Percentiles rank a stretch among this genome's conserved stretches.
phyloP scores from a whole-genome alignment of 345 rosid genomes.

The Citrus inodora region DNA sequence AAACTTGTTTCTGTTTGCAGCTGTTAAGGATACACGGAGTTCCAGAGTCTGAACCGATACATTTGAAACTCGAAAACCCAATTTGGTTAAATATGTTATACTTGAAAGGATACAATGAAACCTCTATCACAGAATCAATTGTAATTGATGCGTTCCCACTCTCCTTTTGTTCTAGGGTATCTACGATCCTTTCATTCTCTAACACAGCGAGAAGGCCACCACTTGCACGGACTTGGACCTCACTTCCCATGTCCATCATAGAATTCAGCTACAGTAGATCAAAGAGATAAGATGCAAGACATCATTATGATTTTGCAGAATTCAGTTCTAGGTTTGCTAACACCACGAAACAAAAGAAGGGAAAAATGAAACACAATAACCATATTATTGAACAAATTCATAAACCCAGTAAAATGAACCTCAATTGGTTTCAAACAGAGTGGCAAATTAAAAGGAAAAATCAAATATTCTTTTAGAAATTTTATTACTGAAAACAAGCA shows the following conservation, averaged over 20 bases:
- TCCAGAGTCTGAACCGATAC: not conserved
- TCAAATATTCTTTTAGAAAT: not conserved
- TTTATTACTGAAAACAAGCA: not conserved
- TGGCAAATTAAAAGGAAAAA: not conserved
- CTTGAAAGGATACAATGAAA: constrained; percentile 72
- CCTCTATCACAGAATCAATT: constrained; percentile 70
- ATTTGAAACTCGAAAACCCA: not conserved
- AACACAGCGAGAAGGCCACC: constrained; percentile 96
- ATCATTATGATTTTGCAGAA: not conserved
- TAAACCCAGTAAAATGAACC: not conserved
- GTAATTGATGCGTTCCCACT: constrained; percentile 71
- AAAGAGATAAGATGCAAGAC: constrained; percentile 15
- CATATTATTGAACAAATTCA: not conserved
- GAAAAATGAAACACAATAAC: not conserved
- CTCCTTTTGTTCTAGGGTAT: constrained; percentile 77
- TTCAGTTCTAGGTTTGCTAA: not conserved
- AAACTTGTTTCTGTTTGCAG: constrained; percentile 58
- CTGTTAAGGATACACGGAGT: constrained; percentile 36
- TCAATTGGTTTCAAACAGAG: not conserved
- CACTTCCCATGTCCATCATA: constrained; percentile 95
- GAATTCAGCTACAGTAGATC: constrained; percentile 66
- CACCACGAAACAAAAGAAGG: not conserved
- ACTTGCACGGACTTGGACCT: constrained; percentile 84
- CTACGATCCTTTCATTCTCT: constrained; percentile 90
- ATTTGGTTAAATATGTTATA: constrained; percentile 1